Evolutionary conservation across 805 yeast species (phyloP).

Genomic region (Yarrowia osloensis): DNA sequence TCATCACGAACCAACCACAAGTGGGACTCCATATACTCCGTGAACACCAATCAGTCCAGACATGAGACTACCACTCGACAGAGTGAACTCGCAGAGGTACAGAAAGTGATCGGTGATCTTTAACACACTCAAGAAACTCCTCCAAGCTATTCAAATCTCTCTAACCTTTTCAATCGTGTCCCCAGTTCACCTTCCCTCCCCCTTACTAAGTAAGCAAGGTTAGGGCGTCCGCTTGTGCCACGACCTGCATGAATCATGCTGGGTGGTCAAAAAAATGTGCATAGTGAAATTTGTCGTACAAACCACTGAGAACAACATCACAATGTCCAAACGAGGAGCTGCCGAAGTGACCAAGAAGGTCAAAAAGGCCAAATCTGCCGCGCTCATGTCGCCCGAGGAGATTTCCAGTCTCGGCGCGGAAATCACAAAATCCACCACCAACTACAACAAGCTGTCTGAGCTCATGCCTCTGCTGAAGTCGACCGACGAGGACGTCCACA

Average conservation of each 20-base stretch:
- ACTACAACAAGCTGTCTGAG: conserved; percentile 57
- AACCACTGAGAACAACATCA: not conserved
- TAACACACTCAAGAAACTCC: too few species aligned
- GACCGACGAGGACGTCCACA: conserved; percentile 35
- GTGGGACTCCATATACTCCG: too few species aligned
- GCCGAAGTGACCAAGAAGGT: conserved; percentile 11
- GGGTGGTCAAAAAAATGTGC: conserved; percentile 20
- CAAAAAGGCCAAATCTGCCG: conserved; percentile 17
- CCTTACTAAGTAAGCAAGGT: not conserved
- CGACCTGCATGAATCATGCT: not conserved
- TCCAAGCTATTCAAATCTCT: too few species aligned
- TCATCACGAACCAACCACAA: too few species aligned
- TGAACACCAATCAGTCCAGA: too few species aligned
- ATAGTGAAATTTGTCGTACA: not conserved
- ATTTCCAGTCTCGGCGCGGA: conserved; percentile 35
- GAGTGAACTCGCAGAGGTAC: too few species aligned
- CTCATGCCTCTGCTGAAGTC: conserved; percentile 48
- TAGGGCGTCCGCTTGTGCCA: not conserved
- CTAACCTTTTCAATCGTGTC: too few species aligned
- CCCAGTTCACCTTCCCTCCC: not conserved
- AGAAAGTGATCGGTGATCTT: too few species aligned
- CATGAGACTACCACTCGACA: too few species aligned
- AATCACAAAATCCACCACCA: conserved; percentile 49
- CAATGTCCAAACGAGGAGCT: conserved; percentile 24
- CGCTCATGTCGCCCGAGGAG: conserved; percentile 19